Conservation (phyloP, 805 yeast genomes). For the Pichia gijzeniarum region DNA sequence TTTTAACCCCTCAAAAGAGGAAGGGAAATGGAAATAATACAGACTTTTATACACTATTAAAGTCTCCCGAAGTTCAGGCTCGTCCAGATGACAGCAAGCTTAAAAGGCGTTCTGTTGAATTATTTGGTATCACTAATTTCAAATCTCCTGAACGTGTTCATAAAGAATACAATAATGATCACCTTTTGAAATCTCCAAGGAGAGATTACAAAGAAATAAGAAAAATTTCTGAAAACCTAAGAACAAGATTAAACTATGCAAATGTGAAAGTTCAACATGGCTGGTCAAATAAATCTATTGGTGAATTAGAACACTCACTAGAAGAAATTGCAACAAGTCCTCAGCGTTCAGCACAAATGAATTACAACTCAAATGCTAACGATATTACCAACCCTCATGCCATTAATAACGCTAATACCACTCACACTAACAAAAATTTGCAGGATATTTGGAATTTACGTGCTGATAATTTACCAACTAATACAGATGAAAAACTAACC, state of each 20-base stretch:
- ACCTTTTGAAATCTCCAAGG: conserved; percentile 14
- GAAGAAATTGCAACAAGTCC: conserved; percentile 17
- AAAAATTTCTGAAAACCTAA: conserved; percentile 32
- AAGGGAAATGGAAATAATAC: conserved; percentile 18
- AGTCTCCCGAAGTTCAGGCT: conserved; percentile 28
- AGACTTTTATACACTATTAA: conserved; percentile 31
- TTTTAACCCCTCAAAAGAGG: conserved; percentile 28
- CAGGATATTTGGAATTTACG: conserved; percentile 27
- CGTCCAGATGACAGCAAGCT: conserved; percentile 12
- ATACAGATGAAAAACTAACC: conserved; percentile 6
- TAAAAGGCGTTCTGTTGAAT: conserved; percentile 30
- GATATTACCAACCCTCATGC: too few relatives aligned
- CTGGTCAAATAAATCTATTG: conserved; percentile 27
- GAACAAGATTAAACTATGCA: conserved; percentile 32
- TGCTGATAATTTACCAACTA: conserved; percentile 21
- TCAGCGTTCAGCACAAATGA: conserved; percentile 10
- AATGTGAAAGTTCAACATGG: conserved; percentile 33
- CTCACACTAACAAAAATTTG: conserved; percentile 11
- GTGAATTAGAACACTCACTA: conserved; percentile 26
- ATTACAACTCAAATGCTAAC: not conserved
- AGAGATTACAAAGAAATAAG: conserved; percentile 28
- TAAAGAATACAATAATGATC: conserved; percentile 10
- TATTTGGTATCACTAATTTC: conserved; percentile 24
- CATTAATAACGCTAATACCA: conserved; percentile 3
- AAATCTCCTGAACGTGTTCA: conserved; percentile 21